Percentiles rank a stretch among this genome's conserved stretches.
Evolutionary conservation across 345 rosid genomes (phyloP).

Genomic region (Turritis glabra): DNA sequence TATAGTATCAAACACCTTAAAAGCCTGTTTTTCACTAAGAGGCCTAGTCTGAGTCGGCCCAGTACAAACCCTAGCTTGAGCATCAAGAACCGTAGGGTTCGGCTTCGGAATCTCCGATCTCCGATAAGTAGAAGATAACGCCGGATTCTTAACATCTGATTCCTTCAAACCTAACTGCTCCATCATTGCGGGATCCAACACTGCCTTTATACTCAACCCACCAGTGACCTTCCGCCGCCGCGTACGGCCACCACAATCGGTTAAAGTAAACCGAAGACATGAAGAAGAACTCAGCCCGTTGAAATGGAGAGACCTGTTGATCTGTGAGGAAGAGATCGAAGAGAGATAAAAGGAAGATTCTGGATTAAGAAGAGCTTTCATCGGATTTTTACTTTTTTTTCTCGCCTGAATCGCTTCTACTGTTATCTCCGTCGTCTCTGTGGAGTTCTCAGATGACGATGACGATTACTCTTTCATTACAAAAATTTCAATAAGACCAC

Average conservation of each 20-base stretch:
- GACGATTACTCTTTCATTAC: no score
- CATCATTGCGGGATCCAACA: constrained; percentile 49
- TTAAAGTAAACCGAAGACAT: constrained; percentile 39
- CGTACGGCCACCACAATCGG: constrained; percentile 15
- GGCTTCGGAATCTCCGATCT: constrained; percentile 62
- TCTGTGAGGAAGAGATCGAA: constrained; percentile 35
- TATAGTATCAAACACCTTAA: constrained; percentile 71
- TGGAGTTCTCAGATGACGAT: constrained; percentile 7
- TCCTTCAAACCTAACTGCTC: constrained; percentile 67
- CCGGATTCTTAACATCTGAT: constrained; percentile 63
- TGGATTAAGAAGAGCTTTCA: constrained; percentile 59
- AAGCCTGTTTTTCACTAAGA: constrained; percentile 71
- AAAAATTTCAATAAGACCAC: background rate
- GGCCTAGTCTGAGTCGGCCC: constrained; percentile 92
- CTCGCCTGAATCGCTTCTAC: background rate
- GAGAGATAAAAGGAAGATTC: constrained; percentile 42
- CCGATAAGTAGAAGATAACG: constrained; percentile 75
- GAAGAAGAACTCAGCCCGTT: background rate
- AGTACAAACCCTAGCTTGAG: constrained; percentile 96
- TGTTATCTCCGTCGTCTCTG: background rate
- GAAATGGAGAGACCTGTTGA: constrained; percentile 30
- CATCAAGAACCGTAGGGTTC: constrained; percentile 83
- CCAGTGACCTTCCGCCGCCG: constrained; percentile 35
- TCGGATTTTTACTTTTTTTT: constrained; percentile 37
- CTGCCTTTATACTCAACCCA: constrained; percentile 40